Conservation (phyloP, 257 asterid genomes). For the Jasminum sambac region DNA sequence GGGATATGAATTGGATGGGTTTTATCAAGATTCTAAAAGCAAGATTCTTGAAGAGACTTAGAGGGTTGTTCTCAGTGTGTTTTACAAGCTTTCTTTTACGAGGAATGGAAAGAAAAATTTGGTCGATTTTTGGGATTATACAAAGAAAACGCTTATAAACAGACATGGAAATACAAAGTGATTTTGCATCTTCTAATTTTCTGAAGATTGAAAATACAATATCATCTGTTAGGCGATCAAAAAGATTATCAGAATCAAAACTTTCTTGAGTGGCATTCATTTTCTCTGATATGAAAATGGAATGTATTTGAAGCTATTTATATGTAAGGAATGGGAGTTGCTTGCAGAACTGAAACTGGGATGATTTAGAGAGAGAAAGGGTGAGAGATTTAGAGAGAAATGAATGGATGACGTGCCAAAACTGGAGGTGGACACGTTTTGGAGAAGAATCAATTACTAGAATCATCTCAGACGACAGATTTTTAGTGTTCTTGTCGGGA, state of each 20-base stretch:
- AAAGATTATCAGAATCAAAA: constrained; percentile 27
- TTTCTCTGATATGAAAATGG: not conserved
- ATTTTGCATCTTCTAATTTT: constrained; percentile 57
- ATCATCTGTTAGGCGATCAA: constrained; percentile 71
- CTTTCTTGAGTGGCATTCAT: constrained; percentile 10
- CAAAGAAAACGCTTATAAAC: constrained; percentile 56
- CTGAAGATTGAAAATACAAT: constrained; percentile 45
- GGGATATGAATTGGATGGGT: constrained; percentile 43
- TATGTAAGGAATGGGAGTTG: too few relatives aligned
- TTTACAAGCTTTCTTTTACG: constrained; percentile 10
- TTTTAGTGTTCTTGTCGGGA: not conserved
- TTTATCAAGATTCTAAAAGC: constrained; percentile 31
- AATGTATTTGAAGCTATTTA: not conserved
- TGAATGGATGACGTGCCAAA: constrained; percentile 12
- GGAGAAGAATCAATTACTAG: not conserved
- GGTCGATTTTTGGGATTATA: constrained; percentile 42
- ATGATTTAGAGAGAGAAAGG: constrained; percentile 26
- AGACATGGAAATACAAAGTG: constrained; percentile 52
- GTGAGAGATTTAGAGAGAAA: not conserved
- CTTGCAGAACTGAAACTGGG: not conserved
- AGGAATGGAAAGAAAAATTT: constrained; percentile 45
- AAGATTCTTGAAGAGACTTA: constrained; percentile 29
- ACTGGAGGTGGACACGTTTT: constrained; percentile 16
- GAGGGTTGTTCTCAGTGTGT: constrained; percentile 14
- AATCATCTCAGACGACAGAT: too few relatives aligned